A percentile compares a stretch with the other conserved stretches of the same genome.
Conservation (phyloP, 345 rosid species). For the Citrus medica region DNA sequence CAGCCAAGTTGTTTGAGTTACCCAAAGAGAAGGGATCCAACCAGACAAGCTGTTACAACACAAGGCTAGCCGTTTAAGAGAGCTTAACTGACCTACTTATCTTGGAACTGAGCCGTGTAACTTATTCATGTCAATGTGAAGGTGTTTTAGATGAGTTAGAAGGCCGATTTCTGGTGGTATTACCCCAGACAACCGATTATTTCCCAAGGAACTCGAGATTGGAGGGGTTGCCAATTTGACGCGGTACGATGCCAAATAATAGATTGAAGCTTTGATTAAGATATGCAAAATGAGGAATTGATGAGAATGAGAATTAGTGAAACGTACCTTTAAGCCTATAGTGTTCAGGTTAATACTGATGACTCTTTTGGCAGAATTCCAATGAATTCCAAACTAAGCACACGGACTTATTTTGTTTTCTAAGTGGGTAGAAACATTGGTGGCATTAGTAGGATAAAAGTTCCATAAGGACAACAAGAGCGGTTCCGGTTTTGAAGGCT, state of each 20-base stretch:
- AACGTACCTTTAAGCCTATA: slow-evolving; percentile 23
- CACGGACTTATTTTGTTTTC: background rate
- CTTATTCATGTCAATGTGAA: too few relatives aligned
- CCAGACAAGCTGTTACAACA: too few relatives aligned
- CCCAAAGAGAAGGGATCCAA: too few relatives aligned
- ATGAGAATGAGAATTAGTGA: slow-evolving; percentile 14
- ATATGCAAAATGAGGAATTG: slow-evolving; percentile 18
- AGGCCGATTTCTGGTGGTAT: slow-evolving; percentile 22
- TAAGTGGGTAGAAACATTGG: too few relatives aligned
- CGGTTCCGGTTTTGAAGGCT: background rate
- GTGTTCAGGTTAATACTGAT: slow-evolving; percentile 20
- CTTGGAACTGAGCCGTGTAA: too few relatives aligned
- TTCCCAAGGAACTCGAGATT: slow-evolving; percentile 12
- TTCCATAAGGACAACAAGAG: background rate
- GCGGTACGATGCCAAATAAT: background rate
- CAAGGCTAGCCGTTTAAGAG: too few relatives aligned
- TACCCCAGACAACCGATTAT: slow-evolving; percentile 1
- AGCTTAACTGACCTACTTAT: too few relatives aligned
- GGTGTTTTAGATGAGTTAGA: background rate
- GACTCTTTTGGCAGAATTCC: background rate
- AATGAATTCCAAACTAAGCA: slow-evolving; percentile 24
- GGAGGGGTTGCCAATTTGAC: slow-evolving; percentile 8
- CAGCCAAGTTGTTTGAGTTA: too few relatives aligned
- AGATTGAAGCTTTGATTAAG: slow-evolving; percentile 23
- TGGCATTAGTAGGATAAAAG: background rate